A percentile compares a stretch with the other conserved stretches of the same genome.
phyloP scores from a whole-genome alignment of 1,284 basidiomycete species.

The Marasmius fiardii region DNA sequence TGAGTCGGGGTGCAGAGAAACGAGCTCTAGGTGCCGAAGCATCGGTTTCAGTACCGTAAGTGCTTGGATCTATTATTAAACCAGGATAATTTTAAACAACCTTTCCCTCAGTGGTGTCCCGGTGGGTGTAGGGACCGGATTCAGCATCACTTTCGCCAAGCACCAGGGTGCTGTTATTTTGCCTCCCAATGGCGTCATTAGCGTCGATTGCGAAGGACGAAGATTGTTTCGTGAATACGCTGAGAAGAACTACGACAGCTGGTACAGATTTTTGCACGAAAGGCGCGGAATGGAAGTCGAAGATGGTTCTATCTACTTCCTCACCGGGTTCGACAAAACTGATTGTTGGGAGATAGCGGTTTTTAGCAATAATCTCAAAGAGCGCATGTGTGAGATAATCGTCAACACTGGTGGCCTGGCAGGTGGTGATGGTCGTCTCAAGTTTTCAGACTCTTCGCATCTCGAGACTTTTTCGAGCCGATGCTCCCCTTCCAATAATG shows the following conservation, averaged over 20 bases:
- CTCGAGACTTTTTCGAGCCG: background rate
- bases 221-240: background rate
- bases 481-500: background rate
- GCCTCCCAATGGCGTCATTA: background rate
- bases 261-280: background rate
- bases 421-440: background rate
- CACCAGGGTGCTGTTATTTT: too few species aligned
- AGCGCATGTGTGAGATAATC: background rate
- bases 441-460: background rate
- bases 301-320: background rate
- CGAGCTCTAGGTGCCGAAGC: too few species aligned
- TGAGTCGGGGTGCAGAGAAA: too few species aligned
- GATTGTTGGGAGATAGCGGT: background rate
- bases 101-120: too few species aligned
- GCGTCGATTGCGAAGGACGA: background rate
- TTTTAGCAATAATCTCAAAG: too few species aligned
- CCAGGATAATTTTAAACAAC: too few species aligned
- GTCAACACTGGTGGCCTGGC: background rate
- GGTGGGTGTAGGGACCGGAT: too few species aligned
- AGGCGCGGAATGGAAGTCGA: background rate
- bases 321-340: constrained; percentile 1
- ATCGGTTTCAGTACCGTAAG: too few species aligned
- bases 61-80: too few species aligned
- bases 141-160: too few species aligned
- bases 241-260: background rate